These are phyloP conservation scores for Botrytis elliptica DNA, from an alignment of 2,329 filamentous ascomycete genomes.

Conservation along the genomic window DNA sequence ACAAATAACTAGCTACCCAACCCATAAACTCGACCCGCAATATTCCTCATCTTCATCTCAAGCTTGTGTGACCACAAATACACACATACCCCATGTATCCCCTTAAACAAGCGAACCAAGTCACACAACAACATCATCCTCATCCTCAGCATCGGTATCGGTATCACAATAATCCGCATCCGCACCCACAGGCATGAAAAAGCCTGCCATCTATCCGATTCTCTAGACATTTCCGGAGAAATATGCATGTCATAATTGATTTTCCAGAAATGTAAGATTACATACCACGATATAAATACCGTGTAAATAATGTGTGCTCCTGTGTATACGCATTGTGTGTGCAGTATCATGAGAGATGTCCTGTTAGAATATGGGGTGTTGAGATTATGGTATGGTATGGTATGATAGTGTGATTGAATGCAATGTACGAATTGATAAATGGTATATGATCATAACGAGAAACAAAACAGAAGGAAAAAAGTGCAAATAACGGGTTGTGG, in stretches of 20 bases:
- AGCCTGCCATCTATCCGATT: too few species aligned
- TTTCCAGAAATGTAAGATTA: too few species aligned
- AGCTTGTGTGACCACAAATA: background rate
- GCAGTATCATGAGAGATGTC: background rate
- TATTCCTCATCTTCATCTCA: too few species aligned
- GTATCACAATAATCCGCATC: background rate
- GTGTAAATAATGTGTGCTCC: too few species aligned
- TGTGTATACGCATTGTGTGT: background rate
- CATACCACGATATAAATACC: too few species aligned
- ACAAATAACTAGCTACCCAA: too few species aligned
- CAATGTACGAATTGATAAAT: background rate
- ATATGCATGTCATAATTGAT: too few species aligned
- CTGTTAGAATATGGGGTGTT: background rate
- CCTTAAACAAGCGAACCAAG: background rate
- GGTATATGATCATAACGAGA: background rate
- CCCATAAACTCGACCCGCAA: too few species aligned
- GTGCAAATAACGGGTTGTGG: background rate
- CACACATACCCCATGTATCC: background rate
- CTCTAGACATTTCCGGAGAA: too few species aligned
- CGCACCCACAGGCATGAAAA: background rate
- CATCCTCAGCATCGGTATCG: too few species aligned
- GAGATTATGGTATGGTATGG: background rate
- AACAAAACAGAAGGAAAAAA: background rate
- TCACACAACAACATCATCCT: background rate
- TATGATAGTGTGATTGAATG: background rate